Percentiles rank a stretch among this genome's conserved stretches.
Evolutionary conservation across 192 early-diverging fungal species (phyloP).

Genomic region (Jimgerdemannia lactiflua): DNA sequence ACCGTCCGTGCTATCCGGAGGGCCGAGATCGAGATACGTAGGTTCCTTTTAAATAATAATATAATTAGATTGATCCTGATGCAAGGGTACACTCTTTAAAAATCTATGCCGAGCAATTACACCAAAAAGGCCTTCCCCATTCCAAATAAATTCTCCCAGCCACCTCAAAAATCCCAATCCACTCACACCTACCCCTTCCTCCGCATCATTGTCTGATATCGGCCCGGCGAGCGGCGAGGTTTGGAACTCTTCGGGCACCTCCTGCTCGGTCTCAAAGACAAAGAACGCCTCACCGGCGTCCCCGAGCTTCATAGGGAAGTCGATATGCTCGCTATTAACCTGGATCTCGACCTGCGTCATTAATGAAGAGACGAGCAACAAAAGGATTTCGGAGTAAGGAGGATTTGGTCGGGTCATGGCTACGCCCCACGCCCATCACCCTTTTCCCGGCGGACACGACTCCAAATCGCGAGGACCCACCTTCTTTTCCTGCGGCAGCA

Average conservation of each 20-base stretch:
- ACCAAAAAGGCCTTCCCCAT: too few relatives aligned
- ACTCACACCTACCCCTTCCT: constrained; percentile 22
- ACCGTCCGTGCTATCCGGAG: constrained; percentile 12
- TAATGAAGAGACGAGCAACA: neutral
- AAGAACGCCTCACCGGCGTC: constrained; percentile 99
- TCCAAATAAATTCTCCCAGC: too few relatives aligned
- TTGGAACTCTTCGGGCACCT: constrained; percentile 88
- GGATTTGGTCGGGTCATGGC: too few relatives aligned
- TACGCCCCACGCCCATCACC: too few relatives aligned
- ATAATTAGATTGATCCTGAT: too few relatives aligned
- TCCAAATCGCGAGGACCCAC: constrained; percentile 30
- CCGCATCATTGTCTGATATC: constrained; percentile 15
- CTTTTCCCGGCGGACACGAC: neutral
- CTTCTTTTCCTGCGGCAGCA: constrained; percentile 90
- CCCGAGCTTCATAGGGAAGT: constrained; percentile 94
- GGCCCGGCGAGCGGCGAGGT: constrained; percentile 87
- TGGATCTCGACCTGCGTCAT: constrained; percentile 66
- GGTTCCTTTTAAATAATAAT: constrained; percentile 21
- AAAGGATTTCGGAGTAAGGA: neutral
- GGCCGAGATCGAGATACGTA: constrained; percentile 31
- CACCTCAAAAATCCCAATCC: too few relatives aligned
- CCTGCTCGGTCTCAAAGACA: constrained; percentile 88
- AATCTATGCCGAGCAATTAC: too few relatives aligned
- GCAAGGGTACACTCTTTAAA: too few relatives aligned
- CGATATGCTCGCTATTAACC: constrained; percentile 75